These are phyloP conservation scores for Boletus vermiculosoides DNA, from an alignment of 768 basidiomycete species.

Conservation along the genomic window DNA sequence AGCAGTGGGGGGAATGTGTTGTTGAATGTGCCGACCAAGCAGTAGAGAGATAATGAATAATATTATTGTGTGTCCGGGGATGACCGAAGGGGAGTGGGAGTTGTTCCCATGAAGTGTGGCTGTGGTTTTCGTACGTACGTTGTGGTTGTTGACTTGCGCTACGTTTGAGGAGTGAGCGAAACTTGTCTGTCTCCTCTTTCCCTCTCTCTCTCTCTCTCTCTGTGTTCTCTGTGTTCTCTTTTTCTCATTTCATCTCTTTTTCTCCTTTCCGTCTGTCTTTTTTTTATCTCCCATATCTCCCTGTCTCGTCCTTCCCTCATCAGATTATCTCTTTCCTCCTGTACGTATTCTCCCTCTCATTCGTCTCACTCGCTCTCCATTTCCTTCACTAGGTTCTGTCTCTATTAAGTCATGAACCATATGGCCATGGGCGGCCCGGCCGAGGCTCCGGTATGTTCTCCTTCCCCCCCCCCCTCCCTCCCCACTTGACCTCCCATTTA, in stretches of 20 bases:
- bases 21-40: constrained; percentile 70
- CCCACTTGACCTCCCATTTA: constrained; percentile 8
- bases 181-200: constrained; percentile 9
- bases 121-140: constrained; percentile 10
- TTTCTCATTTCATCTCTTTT: constrained; percentile 33
- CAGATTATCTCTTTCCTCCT: constrained; percentile 42
- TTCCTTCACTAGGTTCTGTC: constrained; percentile 18
- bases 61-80: constrained; percentile 8
- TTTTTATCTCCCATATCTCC: constrained; percentile 31
- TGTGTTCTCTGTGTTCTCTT: constrained; percentile 28
- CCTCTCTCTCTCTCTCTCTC: background rate
- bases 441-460: constrained; percentile 69
- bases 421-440: constrained; percentile 69
- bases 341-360: constrained; percentile 22
- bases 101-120: constrained; percentile 29
- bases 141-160: constrained; percentile 18
- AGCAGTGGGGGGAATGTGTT: constrained; percentile 77
- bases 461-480: too few species aligned
- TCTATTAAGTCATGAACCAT: constrained; percentile 66
- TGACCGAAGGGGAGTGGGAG: constrained; percentile 14
- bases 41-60: background rate
- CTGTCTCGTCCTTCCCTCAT: constrained; percentile 36
- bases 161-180: constrained; percentile 24
- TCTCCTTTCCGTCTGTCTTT: constrained; percentile 37
- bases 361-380: background rate